Evolutionary conservation across 2,329 filamentous ascomycete genomes (phyloP).

Genomic region (Fusarium chlamydosporum): DNA sequence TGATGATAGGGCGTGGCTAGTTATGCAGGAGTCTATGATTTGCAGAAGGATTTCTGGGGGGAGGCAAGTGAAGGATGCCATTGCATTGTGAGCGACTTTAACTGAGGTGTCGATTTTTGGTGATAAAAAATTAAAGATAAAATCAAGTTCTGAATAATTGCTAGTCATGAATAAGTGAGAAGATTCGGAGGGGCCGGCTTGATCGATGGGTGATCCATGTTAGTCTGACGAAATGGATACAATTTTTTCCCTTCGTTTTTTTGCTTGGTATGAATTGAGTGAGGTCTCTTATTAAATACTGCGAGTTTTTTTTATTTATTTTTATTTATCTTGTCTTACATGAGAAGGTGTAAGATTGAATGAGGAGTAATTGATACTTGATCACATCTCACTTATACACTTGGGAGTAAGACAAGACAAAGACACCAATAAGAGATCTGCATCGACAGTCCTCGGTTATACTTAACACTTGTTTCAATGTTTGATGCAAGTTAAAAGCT

Average conservation of each 20-base stretch:
- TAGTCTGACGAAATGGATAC: conserved; percentile 1
- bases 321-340: neutral
- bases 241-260: neutral
- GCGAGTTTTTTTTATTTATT: too few relatives aligned
- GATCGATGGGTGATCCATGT: conserved; percentile 9
- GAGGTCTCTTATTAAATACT: neutral
- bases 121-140: neutral
- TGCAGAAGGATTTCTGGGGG: conserved; percentile 5
- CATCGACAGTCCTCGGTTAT: neutral
- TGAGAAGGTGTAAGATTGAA: neutral
- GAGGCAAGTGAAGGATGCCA: neutral
- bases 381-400: neutral
- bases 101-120: neutral
- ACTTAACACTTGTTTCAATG: neutral
- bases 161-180: conserved; percentile 3
- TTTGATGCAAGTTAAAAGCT: neutral
- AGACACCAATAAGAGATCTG: neutral
- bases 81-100: neutral
- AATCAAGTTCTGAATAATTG: neutral
- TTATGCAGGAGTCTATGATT: conserved; percentile 2
- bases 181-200: neutral
- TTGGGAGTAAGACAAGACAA: neutral
- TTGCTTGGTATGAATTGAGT: neutral
- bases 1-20: conserved; percentile 7
- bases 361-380: neutral